Base-by-base conservation (phyloP, 2,329 filamentous ascomycete species). In the Dryadomyces sulphureus region DNA sequence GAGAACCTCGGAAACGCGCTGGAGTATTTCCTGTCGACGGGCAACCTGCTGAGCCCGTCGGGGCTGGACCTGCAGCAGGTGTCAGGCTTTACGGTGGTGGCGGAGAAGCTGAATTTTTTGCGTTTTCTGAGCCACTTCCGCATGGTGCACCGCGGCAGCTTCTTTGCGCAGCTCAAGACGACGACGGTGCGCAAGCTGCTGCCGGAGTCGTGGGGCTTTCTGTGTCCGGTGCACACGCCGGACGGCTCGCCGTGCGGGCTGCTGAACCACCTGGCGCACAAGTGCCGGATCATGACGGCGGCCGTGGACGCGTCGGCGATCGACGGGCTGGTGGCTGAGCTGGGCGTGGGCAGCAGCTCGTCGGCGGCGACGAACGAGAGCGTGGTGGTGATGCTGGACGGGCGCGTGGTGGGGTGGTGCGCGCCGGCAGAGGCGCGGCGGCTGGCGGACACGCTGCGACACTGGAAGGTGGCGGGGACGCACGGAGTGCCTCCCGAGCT, bases 81-180 rank as follows among this genome's bases (percentile, higher is more conserved):
- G 0, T 92, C 90, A 12, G 92, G 92, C 51, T 98, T 94, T 63
- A 94, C 87, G 0, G 88, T 98, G 43, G 89, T 96, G 44, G 92
- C 92, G 3, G 92, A 98, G 62, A 96, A 96, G 72, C 90, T 98
- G 60, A 98, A 98, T 67, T 98, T 96, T 62, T 79, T 94, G 58
- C 86, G 92, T 57, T 98, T 96, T 67, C 94, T 98, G 67, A 92
- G 86, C 63, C 92, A 98, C 64, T 98, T 98, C 50, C 84, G 92
- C 54, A 95, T 95, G 88, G 87, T 98, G 48, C 92, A 98, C 68
- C 80, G 92, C 79, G 92, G 92, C 70, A 92, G 87, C 60, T 98
- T 98, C 75, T 98, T 98, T 62, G 92, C 92, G 4, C 86, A 96
- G 61, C 67, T 98, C 53, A 96, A 95, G 66, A 98, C 92, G 0